These are phyloP conservation scores for Xylariomycetidae sp. DNA, from an alignment of 2,329 filamentous ascomycete species.

Conservation along the genomic window DNA sequence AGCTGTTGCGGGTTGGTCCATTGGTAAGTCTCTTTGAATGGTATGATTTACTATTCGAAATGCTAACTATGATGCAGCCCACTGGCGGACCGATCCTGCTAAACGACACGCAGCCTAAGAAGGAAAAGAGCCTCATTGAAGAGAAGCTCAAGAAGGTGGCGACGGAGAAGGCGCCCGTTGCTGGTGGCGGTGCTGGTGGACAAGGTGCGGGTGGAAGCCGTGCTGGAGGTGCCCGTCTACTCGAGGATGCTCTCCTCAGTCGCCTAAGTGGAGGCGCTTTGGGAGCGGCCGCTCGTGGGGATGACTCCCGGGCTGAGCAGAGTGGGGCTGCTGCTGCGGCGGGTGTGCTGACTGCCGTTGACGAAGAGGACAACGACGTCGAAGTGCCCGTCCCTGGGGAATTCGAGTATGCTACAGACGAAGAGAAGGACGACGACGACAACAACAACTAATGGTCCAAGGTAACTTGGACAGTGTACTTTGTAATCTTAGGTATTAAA, in stretches of 20 bases:
- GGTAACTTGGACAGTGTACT: too few species aligned
- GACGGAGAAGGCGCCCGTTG: conserved; percentile 55
- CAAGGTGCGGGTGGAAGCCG: conserved; percentile 13
- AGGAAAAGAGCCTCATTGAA: conserved; percentile 76
- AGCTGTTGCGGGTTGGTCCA: conserved; percentile 35
- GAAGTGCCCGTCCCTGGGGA: conserved; percentile 65
- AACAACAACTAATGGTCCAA: not conserved
- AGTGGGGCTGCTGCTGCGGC: conserved; percentile 65
- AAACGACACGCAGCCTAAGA: conserved; percentile 71
- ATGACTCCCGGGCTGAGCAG: conserved; percentile 10
- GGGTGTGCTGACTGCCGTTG: conserved; percentile 76
- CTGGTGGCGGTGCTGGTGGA: conserved; percentile 26
- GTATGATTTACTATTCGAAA: not conserved
- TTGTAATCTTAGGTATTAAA: conserved; percentile 9
- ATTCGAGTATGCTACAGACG: conserved; percentile 75
- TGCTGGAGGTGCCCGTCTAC: conserved; percentile 25
- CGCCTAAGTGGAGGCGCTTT: conserved; percentile 20
- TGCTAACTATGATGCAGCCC: conserved; percentile 54
- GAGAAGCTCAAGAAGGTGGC: conserved; percentile 83
- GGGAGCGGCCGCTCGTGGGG: conserved; percentile 12
- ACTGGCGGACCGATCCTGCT: conserved; percentile 93
- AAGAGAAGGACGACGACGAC: conserved; percentile 40
- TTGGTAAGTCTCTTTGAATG: conserved; percentile 49
- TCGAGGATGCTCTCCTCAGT: conserved; percentile 27
- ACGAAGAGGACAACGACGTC: conserved; percentile 74